Base-by-base conservation (phyloP, 768 basidiomycete species). In the Leccinellum luteum region DNA sequence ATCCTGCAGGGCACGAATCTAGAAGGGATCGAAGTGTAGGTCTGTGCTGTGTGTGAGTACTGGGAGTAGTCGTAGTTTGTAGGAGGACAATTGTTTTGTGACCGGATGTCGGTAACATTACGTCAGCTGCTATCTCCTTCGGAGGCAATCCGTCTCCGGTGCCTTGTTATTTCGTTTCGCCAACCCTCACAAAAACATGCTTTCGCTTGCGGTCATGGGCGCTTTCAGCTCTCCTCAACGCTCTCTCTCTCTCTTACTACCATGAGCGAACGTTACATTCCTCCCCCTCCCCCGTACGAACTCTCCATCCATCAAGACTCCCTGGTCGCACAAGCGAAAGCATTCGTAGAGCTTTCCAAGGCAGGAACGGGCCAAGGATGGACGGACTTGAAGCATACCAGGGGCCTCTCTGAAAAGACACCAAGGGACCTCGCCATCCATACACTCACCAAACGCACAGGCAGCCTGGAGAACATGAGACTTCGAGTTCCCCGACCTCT, bases 11-110 rank as follows among this genome's bases (percentile, higher is more conserved):
- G 91, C 32, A 94, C 90, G 9, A 93, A 90, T 71, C 67, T 92
- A 56, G 91, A 94, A 71, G 89, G 86, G 10, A 91, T 92, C 56
- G 90, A 92, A 70, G 80, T 93, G 19, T 93, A 74, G 70, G 30
- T 19, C 44, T 62, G 35, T 45, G 48, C 31, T 8, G 35, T 38
- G 2, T 8, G 32, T 35, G 14, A 28, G n/a, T 27, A 51, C n/a
- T 45, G 30, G 27, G 9, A 15, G 17, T 48, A 34, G 1, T 45
- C 38, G 34, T 57, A 57, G 48, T n/a, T n/a, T n/a, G n/a, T 53
- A 44, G n/a, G 27, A 43, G 51, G 51, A 38, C 15, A 41, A 41
- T 41, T 41, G n/a, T 41, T 41, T 4, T 41, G 38, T 41, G 38
- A 19, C 38, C 38, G 38, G 38, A 19, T 41, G 28, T 53, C 23